Evolutionary conservation across 805 yeast genomes (phyloP).

Genomic region (Sugiyamaella chiloensis): DNA sequence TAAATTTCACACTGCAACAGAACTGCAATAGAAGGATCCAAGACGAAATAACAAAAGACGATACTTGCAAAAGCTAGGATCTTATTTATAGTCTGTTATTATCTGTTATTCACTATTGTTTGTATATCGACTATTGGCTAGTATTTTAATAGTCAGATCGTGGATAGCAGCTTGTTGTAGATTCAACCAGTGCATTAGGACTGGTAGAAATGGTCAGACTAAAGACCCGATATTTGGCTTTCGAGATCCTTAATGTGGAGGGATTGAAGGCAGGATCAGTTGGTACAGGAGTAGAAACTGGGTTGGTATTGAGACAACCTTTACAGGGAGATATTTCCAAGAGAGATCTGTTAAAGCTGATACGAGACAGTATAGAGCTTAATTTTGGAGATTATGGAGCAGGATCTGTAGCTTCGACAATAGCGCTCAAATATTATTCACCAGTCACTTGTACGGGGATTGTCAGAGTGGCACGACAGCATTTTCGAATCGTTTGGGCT

Average conservation of each 20-base stretch:
- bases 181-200: too few species aligned
- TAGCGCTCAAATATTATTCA: constrained; percentile 76
- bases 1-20: too few species aligned
- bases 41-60: too few species aligned
- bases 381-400: constrained; percentile 78
- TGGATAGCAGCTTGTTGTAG: too few species aligned
- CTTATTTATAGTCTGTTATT: too few species aligned
- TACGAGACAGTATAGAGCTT: constrained; percentile 54
- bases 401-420: constrained; percentile 57
- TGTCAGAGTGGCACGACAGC: constrained; percentile 67
- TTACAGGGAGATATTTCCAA: constrained; percentile 39
- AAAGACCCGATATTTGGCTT: constrained; percentile 78
- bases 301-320: constrained; percentile 24
- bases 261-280: background rate
- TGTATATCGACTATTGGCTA: background rate
- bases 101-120: too few species aligned
- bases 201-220: constrained; percentile 79
- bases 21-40: too few species aligned
- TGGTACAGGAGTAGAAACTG: constrained; percentile 7
- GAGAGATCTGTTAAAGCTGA: constrained; percentile 48
- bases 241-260: constrained; percentile 58
- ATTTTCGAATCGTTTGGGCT: constrained; percentile 58
- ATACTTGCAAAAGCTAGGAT: too few species aligned
- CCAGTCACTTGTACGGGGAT: constrained; percentile 81
- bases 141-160: too few species aligned